These are phyloP conservation scores for Lasiosphaeria hispida DNA, from an alignment of 495 filamentous ascomycete species.

Conservation along the genomic window DNA sequence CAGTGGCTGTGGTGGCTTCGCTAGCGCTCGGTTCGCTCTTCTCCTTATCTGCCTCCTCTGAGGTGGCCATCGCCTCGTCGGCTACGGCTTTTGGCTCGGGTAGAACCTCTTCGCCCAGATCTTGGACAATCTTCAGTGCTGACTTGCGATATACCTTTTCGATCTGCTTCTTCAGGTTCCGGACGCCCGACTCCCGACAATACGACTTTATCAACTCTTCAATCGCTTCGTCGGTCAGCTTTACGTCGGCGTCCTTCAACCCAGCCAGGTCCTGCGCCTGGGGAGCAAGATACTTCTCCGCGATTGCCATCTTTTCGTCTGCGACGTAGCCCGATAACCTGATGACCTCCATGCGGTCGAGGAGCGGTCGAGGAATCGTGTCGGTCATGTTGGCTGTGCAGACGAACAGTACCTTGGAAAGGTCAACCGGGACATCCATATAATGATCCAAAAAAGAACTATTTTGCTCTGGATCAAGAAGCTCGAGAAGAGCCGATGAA, in stretches of 20 bases:
- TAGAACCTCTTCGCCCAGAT: constrained; percentile 82
- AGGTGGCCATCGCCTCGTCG: constrained; percentile 80
- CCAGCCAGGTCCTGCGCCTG: constrained; percentile 88
- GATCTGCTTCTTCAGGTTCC: constrained; percentile 99
- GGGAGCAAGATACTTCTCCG: constrained; percentile 86
- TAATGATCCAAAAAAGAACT: constrained; percentile 97
- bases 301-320: constrained; percentile 99
- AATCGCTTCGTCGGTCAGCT: constrained; percentile 78
- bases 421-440: constrained; percentile 96
- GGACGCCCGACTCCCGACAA: constrained; percentile 93
- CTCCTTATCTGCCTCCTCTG: constrained; percentile 53
- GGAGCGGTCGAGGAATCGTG: constrained; percentile 89
- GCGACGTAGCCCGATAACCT: constrained; percentile 95
- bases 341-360: constrained; percentile 98
- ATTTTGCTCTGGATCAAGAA: constrained; percentile 98
- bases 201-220: constrained; percentile 98
- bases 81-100: constrained; percentile 82
- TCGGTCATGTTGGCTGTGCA: constrained; percentile 99
- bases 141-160: constrained; percentile 99
- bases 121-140: constrained; percentile 93
- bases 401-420: constrained; percentile 97
- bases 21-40: constrained; percentile 10
- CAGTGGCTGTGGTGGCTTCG: constrained; percentile 12
- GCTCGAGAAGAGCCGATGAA: constrained; percentile 87
- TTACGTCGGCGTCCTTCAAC: constrained; percentile 84